A percentile compares a stretch with the other conserved stretches of the same genome.
These are phyloP conservation scores for Chiua sp. DNA, from an alignment of 1,284 basidiomycete genomes.

Conservation along the genomic window DNA sequence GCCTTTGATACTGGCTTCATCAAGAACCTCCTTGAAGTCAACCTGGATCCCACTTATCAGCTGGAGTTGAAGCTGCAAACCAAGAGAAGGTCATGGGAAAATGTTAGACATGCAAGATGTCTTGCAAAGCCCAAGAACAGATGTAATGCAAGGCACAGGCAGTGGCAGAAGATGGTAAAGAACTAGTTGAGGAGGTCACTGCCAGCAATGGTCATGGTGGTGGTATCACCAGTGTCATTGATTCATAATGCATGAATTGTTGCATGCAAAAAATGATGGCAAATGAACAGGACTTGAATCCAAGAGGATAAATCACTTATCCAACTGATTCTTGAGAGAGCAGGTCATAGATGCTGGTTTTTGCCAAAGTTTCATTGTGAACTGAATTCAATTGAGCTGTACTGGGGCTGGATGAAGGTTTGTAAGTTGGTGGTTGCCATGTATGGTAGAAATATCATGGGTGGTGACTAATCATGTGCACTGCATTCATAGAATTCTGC, in stretches of 20 bases:
- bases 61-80: too few species aligned
- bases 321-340: slow-evolving; percentile 6
- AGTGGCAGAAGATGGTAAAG: too few species aligned
- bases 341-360: slow-evolving; percentile 11
- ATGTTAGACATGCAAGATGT: slow-evolving; percentile 7
- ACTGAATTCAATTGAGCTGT: slow-evolving; percentile 32
- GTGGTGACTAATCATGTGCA: too few species aligned
- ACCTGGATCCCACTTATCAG: too few species aligned
- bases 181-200: too few species aligned
- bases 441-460: too few species aligned
- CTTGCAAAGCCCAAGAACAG: background rate
- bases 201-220: too few species aligned
- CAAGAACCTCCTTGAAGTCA: too few species aligned
- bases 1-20: too few species aligned
- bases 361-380: slow-evolving; percentile 13
- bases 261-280: slow-evolving; percentile 10
- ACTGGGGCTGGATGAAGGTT: slow-evolving; percentile 21
- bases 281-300: slow-evolving; percentile 13
- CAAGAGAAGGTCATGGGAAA: slow-evolving; percentile 7
- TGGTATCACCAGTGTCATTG: background rate
- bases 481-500: too few species aligned
- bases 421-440: background rate
- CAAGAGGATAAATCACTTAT: slow-evolving; percentile 9
- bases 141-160: background rate
- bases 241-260: background rate